Evolutionary conservation across 768 basidiomycete species (phyloP).

Genomic region (Boletus reticuloceps): DNA sequence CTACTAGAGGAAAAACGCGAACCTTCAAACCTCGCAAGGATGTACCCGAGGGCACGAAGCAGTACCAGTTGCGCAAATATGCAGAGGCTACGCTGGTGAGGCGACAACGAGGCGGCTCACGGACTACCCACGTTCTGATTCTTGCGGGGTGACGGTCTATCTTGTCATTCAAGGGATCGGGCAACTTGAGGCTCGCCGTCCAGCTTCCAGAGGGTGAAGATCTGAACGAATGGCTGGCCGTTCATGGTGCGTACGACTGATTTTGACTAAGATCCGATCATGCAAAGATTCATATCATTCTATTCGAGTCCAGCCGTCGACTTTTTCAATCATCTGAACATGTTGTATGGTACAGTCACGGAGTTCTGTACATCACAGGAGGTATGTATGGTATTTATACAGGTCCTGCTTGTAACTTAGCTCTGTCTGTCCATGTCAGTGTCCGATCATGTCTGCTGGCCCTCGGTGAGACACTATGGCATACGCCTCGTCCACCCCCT

Average conservation of each 20-base stretch:
- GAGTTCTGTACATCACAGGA: slow-evolving; percentile 97
- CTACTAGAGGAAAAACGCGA: slow-evolving; percentile 78
- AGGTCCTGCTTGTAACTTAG: slow-evolving; percentile 8
- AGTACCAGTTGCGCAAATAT: slow-evolving; percentile 97
- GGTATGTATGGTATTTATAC: slow-evolving; percentile 41
- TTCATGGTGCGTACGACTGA: slow-evolving; percentile 68
- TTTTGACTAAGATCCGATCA: too few species aligned
- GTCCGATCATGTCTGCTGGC: slow-evolving; percentile 96
- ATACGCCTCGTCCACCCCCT: not conserved
- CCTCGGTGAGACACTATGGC: slow-evolving; percentile 59
- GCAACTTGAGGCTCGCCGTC: slow-evolving; percentile 90
- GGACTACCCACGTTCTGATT: slow-evolving; percentile 11
- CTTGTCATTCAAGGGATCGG: slow-evolving; percentile 70
- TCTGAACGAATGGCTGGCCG: slow-evolving; percentile 98
- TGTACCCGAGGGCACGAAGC: slow-evolving; percentile 94
- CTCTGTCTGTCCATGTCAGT: slow-evolving; percentile 41
- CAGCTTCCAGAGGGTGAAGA: slow-evolving; percentile 97
- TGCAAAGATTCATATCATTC: too few species aligned
- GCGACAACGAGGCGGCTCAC: not conserved
- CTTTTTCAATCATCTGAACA: slow-evolving; percentile 99
- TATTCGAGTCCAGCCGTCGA: slow-evolving; percentile 76
- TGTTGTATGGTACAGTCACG: slow-evolving; percentile 97
- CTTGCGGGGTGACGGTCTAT: not conserved
- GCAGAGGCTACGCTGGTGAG: slow-evolving; percentile 89
- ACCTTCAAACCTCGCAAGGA: slow-evolving; percentile 97